A percentile compares a stretch with the other conserved stretches of the same genome.
These are phyloP conservation scores for Groenewaldozyma sp. DNA, from an alignment of 1,139 yeast genomes.

Conservation along the genomic window DNA sequence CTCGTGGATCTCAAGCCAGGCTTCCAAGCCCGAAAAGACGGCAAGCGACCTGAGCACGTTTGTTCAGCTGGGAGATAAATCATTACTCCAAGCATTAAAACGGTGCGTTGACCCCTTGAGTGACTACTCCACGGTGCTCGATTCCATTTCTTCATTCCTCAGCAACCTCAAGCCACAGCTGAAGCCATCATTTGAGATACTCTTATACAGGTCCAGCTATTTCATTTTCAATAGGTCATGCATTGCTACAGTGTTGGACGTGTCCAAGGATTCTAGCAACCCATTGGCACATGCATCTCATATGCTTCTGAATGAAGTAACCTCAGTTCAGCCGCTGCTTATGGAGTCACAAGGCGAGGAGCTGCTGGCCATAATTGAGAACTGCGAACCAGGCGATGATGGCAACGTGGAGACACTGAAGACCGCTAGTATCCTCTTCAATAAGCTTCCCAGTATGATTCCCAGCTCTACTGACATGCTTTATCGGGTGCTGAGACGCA, in stretches of 20 bases:
- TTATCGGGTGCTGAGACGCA: constrained; percentile 26
- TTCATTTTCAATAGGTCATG: constrained; percentile 59
- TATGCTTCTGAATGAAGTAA: constrained; percentile 49
- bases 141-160: constrained; percentile 53
- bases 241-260: constrained; percentile 43
- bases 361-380: constrained; percentile 37
- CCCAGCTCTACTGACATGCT: constrained; percentile 19
- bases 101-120: constrained; percentile 42
- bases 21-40: constrained; percentile 21
- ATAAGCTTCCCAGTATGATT: constrained; percentile 36
- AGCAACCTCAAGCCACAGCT: constrained; percentile 28
- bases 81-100: constrained; percentile 12
- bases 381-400: constrained; percentile 24
- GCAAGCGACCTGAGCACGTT: constrained; percentile 13
- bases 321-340: constrained; percentile 54
- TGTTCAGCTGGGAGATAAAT: constrained; percentile 11
- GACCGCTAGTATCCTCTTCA: constrained; percentile 53
- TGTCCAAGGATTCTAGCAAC: constrained; percentile 34
- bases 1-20: constrained; percentile 53
- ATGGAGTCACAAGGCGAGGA: constrained; percentile 51
- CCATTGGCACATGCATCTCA: constrained; percentile 36
- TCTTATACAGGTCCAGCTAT: constrained; percentile 55
- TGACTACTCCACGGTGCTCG: constrained; percentile 50
- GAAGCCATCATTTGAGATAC: constrained; percentile 33
- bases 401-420: constrained; percentile 38